Base-by-base conservation (phyloP, 305 asterid species). In the Fraxinus floribunda region DNA sequence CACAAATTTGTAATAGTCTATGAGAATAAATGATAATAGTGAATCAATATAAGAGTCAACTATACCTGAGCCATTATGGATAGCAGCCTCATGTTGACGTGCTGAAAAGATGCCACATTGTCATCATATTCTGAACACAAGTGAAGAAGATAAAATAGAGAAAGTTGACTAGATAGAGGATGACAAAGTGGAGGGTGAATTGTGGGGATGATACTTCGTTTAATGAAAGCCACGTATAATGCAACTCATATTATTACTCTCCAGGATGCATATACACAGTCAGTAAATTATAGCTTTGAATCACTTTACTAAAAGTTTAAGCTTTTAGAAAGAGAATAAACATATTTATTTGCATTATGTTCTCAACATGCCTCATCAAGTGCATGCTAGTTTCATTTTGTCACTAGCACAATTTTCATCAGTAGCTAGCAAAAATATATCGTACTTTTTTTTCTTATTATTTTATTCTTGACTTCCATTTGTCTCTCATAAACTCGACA, bases 401-500 rank as follows among this genome's bases (percentile, higher is more conserved):
- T 66, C n/a, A 5, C 44, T 5, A 6, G 15, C 29, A 13, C 38
- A 70, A 70, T 29, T 70, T 70, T 29, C 38, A 35, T 66, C 16
- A 66, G 36, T 66, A 66, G 38, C 36, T 66, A 66, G 36, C 74
- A 29, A 66, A 16, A 13, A 10, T 10, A 66, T 66, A 26, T 30
- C 0, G 9, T 66, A 4, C 38, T 24, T 34, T 52, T 11, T 46
- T 52, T 80, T 60, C 76, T 35, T 57, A 10, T 74, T 78, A 46
- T 80, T 41, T 80, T 16, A 15, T 44, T 60, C 39, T 85, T 82
- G 83, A 78, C 85, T 85, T 81, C 76, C 66, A 81, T 79, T 77
- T 79, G 73, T 82, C 81, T 89, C 84, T 83, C 41, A 83, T 73
- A 81, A 86, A 84, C 83, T 88, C 82, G 82, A 82, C 94, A 97